Base-by-base conservation (phyloP, 2,329 filamentous ascomycete species). In the Sporothrix schenckii region DNA sequence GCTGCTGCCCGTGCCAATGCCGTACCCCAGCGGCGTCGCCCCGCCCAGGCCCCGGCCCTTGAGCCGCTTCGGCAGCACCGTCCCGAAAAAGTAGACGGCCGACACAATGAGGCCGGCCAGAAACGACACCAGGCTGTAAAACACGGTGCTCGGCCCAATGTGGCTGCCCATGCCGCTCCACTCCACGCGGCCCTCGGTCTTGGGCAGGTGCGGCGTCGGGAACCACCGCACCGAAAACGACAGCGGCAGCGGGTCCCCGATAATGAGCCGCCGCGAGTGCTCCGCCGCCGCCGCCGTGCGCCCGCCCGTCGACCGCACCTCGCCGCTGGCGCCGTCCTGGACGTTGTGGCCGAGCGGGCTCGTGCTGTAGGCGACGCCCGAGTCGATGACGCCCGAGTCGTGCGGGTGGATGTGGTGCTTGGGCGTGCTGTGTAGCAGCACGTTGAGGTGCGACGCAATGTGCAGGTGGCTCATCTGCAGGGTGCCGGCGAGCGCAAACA, bases 401-500 rank as follows among this genome's bases (percentile, higher is more conserved):
- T 84, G 90, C 74, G 82, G 89, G 56, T 86, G 86, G 54, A 84
- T 80, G 76, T 89, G 87, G 75, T 88, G 86, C 76, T 88, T 89
- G 4, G 87, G 87, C 66, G 83, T 84, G 79, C 84, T 85, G 79
- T 94, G 95, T 75, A 97, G 85, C 69, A 98, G 84, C 72, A 98
- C 89, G 78, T 98, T 98, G 79, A 98, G 86, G 77, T 92, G 89
- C 6, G 93, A 94, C 77, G 91, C 92, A 75, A 99, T 88, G 81
- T 98, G 95, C 76, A 99, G 84, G 80, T 97, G 95, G 79, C 89
- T 93, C 66, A 90, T 84, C 81, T 99, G 94, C 24, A 98, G 85
- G 0, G 92, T 97, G 2, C 95, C 95, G 14, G 94, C 91, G 21
- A 99, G 83, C 2, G 94, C 94, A 74, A 99, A 92, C 7, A 96